Evolutionary conservation across 306 rosid species (phyloP).

Genomic region (Prinsepia uniflora): DNA sequence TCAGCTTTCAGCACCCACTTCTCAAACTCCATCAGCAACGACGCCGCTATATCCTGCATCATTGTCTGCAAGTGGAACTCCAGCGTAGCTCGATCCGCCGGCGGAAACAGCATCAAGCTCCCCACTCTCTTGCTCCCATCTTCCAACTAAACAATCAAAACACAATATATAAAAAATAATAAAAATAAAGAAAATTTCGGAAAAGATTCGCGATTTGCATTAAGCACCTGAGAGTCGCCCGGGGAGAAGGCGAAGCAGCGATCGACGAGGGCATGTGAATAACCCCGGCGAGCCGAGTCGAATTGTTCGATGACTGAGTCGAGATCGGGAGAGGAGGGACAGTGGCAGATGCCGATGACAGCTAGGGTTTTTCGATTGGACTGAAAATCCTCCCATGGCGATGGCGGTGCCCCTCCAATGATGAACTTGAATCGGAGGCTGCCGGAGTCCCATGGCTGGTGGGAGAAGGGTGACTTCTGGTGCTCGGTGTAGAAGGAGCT

Average conservation of each 20-base stretch:
- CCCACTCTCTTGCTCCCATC: slow-evolving; percentile 77
- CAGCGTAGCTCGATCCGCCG: slow-evolving; percentile 73
- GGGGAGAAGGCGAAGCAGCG: slow-evolving; percentile 95
- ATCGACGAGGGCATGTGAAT: slow-evolving; percentile 66
- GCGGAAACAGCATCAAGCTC: slow-evolving; percentile 85
- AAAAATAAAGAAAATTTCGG: neutral
- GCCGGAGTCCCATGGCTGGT: slow-evolving; percentile 93
- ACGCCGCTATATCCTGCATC: slow-evolving; percentile 97
- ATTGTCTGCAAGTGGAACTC: slow-evolving; percentile 87
- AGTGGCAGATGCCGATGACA: slow-evolving; percentile 76
- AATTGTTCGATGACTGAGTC: slow-evolving; percentile 49
- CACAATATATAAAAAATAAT: neutral
- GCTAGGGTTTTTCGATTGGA: slow-evolving; percentile 87
- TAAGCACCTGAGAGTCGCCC: slow-evolving; percentile 67
- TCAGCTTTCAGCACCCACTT: slow-evolving; percentile 98
- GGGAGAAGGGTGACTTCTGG: slow-evolving; percentile 86
- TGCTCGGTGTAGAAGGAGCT: slow-evolving; percentile 90
- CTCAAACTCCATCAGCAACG: slow-evolving; percentile 90
- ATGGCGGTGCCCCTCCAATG: slow-evolving; percentile 72
- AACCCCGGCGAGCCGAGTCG: slow-evolving; percentile 42
- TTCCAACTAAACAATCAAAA: slow-evolving; percentile 60
- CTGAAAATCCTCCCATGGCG: slow-evolving; percentile 98
- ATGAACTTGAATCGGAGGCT: slow-evolving; percentile 78
- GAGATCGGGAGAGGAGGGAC: slow-evolving; percentile 92
- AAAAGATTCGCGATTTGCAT: neutral